A percentile compares a stretch with the other conserved stretches of the same genome.
Conservation (phyloP, 768 basidiomycete genomes). For the Xerocomellus dryophilus region DNA sequence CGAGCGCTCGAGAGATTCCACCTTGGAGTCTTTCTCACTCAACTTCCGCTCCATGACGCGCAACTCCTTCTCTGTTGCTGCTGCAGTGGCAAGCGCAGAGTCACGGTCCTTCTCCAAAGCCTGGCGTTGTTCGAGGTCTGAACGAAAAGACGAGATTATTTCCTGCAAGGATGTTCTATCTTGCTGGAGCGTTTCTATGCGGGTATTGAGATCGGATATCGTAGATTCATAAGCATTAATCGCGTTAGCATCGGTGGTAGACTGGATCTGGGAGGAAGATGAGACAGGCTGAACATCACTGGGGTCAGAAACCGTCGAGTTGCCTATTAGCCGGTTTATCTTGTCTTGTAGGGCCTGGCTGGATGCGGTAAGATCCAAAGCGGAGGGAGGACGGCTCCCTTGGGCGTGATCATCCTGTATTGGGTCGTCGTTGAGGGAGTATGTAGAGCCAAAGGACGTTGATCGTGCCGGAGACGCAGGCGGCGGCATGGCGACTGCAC, state of each 20-base stretch:
- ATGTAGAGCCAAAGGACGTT: constrained; percentile 34
- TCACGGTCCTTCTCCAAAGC: constrained; percentile 45
- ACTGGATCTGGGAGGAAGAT: constrained; percentile 35
- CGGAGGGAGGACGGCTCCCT: constrained; percentile 19
- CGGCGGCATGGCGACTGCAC: constrained; percentile 78
- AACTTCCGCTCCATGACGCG: constrained; percentile 41
- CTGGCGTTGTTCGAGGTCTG: constrained; percentile 25
- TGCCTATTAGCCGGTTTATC: constrained; percentile 43
- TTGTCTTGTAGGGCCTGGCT: constrained; percentile 46
- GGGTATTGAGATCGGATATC: constrained; percentile 25
- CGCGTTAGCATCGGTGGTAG: constrained; percentile 33
- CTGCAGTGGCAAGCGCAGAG: constrained; percentile 36
- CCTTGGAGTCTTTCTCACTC: constrained; percentile 42
- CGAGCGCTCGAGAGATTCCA: constrained; percentile 47
- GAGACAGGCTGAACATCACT: constrained; percentile 15
- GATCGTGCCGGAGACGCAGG: constrained; percentile 58
- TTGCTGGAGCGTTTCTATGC: constrained; percentile 62
- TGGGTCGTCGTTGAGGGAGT: constrained; percentile 37
- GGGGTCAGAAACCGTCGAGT: constrained; percentile 17
- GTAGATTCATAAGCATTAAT: constrained; percentile 15
- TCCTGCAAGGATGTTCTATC: constrained; percentile 63
- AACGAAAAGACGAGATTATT: constrained; percentile 24
- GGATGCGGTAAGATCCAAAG: constrained; percentile 39
- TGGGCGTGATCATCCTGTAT: constrained; percentile 10
- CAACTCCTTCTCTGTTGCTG: constrained; percentile 43